Base-by-base conservation (phyloP, 192 early-diverging fungal genomes). In the Coemansia sp. region DNA sequence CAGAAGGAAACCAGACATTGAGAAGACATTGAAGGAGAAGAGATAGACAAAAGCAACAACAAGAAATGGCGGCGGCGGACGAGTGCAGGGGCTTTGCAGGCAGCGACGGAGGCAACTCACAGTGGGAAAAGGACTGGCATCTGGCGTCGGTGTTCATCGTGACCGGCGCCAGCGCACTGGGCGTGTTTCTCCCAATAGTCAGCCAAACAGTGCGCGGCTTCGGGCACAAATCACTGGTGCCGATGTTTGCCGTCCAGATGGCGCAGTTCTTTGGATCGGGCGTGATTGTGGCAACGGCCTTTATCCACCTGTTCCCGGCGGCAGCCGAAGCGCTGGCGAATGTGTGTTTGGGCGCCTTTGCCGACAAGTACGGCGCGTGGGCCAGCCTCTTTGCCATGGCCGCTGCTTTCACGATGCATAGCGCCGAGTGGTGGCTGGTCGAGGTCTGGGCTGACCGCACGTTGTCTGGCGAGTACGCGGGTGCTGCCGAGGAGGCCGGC, bases 251-350 rank as follows among this genome's bases (percentile, higher is more conserved):
- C 2, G 68, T 89, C 49, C 82, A 85, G 48, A 56, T 76, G 21
- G 79, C 76, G 0, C 82, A 85, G 69, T 85, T 85, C 41, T 87
- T 89, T 52, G 88, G 88, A n/a, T 79, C 86, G 1, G 92, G 92
- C 8, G 84, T 93, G 7, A 89, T 93, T 45, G 59, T 92, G 8
- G 85, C 91, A 0, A 93, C 91, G 5, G 87, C 86, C 1, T 86
- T 93, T 41, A 88, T 93, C 53, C 91, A 93, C 68, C 83, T 92
- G 86, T 69, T 92, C 0, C 88, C 89, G 0, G 68, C 83, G 9
- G 89, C 89, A 39, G 68, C 86, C 38, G 50, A 56, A 1, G 75
- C 79, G 11, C 84, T 92, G 21, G 72, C 80, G 4, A 81, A 77
- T 32, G 76, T 83, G 13, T 88, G 91, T 68, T 67, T 86, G 21